phyloP scores from a whole-genome alignment of 2,329 filamentous ascomycete genomes.

The Apiospora hydei region DNA sequence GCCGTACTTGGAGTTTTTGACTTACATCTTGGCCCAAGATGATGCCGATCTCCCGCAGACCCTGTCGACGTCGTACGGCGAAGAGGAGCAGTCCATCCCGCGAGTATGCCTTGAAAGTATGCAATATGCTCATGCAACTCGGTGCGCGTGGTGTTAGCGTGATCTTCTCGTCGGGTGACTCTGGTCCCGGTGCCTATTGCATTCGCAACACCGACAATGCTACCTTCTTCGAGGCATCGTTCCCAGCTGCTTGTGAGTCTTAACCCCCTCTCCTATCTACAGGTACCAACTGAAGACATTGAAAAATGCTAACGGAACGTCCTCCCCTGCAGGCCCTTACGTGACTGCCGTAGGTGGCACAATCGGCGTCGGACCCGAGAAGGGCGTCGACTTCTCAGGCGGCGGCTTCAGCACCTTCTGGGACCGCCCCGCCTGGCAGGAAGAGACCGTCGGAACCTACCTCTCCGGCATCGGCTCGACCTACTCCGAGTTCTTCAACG shows the following conservation, averaged over 20 bases:
- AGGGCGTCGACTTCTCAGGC: slow-evolving; percentile 58
- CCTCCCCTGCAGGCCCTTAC: slow-evolving; percentile 48
- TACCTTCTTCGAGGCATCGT: slow-evolving; percentile 59
- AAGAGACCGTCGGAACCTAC: slow-evolving; percentile 55
- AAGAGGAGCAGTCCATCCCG: slow-evolving; percentile 71
- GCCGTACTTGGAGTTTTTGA: slow-evolving; percentile 40
- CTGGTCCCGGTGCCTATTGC: slow-evolving; percentile 48
- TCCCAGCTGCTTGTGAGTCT: slow-evolving; percentile 57
- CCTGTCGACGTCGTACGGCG: slow-evolving; percentile 71
- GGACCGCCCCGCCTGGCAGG: slow-evolving; percentile 51
- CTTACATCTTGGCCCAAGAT: slow-evolving; percentile 35
- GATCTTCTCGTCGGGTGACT: slow-evolving; percentile 40
- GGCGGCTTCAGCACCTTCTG: slow-evolving; percentile 60
- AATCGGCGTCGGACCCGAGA: slow-evolving; percentile 55
- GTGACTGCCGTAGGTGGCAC: slow-evolving; percentile 68
- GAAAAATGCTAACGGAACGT: neutral
- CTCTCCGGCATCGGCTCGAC: slow-evolving; percentile 42
- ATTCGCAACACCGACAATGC: slow-evolving; percentile 61
- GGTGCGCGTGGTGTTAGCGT: slow-evolving; percentile 64
- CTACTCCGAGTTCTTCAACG: slow-evolving; percentile 50
- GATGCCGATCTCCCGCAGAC: slow-evolving; percentile 63
- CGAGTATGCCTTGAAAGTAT: slow-evolving; percentile 67
- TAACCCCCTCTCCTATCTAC: neutral
- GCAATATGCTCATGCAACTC: slow-evolving; percentile 69
- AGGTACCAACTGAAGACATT: neutral